Percentiles rank a stretch among this genome's conserved stretches.
phyloP scores from a whole-genome alignment of 139 green algal species.

The Chlamydomonas urium region DNA sequence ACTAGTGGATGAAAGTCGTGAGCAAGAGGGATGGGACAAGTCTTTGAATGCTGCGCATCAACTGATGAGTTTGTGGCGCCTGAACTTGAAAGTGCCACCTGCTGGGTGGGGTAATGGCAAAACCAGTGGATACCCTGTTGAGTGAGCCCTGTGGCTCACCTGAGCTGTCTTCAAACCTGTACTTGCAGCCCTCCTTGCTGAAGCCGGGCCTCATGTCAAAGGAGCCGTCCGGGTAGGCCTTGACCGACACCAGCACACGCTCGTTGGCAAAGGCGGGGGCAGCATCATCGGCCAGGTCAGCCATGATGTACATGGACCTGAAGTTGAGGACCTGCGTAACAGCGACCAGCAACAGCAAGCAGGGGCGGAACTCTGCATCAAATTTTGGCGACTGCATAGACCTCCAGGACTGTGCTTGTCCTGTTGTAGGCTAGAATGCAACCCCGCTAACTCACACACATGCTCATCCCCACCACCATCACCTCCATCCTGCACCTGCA shows the following conservation, averaged over 20 bases:
- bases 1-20: too few species aligned
- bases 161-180: constrained; percentile 51
- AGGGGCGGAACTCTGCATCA: neutral
- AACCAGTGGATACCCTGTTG: too few species aligned
- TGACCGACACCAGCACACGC: constrained; percentile 45
- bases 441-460: neutral
- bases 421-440: neutral
- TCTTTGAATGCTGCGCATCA: too few species aligned
- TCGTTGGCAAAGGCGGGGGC: neutral
- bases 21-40: too few species aligned
- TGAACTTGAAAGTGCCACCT: too few species aligned
- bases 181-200: constrained; percentile 27
- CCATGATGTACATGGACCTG: constrained; percentile 62
- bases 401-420: neutral
- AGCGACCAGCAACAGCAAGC: neutral
- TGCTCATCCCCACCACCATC: neutral
- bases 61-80: too few species aligned
- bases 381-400: neutral
- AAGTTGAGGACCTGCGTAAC: constrained; percentile 49
- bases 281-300: constrained; percentile 40
- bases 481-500: too few species aligned
- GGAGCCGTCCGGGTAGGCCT: constrained; percentile 48
- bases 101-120: too few species aligned
- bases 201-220: constrained; percentile 66
- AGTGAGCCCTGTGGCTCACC: too few species aligned